These are phyloP conservation scores for Cenococcum geophilum DNA, from an alignment of 495 filamentous ascomycete species.

Conservation along the genomic window DNA sequence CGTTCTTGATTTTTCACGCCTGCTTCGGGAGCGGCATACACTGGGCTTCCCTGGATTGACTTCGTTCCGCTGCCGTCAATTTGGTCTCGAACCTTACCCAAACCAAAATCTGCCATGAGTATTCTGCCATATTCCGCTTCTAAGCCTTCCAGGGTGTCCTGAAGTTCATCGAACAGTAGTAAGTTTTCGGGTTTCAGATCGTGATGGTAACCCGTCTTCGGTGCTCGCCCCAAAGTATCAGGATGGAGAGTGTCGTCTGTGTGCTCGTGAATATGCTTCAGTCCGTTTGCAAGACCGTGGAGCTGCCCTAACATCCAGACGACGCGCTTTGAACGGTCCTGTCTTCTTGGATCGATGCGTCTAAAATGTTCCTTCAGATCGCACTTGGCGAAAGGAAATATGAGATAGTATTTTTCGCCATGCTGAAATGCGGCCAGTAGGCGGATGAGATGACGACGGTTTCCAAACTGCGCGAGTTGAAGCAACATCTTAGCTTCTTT, in stretches of 20 bases:
- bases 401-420: constrained; percentile 3
- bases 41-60: background rate
- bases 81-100: constrained; percentile 2
- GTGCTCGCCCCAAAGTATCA: background rate
- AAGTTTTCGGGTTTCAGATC: constrained; percentile 11
- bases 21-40: constrained; percentile 5
- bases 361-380: background rate
- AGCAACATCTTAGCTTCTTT: background rate
- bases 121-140: constrained; percentile 2
- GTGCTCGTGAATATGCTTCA: background rate
- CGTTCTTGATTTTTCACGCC: background rate
- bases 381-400: constrained; percentile 5
- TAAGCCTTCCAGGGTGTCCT: background rate
- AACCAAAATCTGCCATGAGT: constrained; percentile 4
- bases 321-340: background rate
- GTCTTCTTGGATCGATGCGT: background rate
- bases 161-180: background rate
- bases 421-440: background rate
- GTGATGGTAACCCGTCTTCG: constrained; percentile 1
- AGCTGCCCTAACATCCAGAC: constrained; percentile 4
- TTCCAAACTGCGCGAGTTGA: background rate
- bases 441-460: background rate
- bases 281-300: constrained; percentile 1
- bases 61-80: background rate
- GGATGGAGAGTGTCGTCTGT: background rate